Conservation (phyloP, 257 asterid species). For the Przewalskia tangutica region DNA sequence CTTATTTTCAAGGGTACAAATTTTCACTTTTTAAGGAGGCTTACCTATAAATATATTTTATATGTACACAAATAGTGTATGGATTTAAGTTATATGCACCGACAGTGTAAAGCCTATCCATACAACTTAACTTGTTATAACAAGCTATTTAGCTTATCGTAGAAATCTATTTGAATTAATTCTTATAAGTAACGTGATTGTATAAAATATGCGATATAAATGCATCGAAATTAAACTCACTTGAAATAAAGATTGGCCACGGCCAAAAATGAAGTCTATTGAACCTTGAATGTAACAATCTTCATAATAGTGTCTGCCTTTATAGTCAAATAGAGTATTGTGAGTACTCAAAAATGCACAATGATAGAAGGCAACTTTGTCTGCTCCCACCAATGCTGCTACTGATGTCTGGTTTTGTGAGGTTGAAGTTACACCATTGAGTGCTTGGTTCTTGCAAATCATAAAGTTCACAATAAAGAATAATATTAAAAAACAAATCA, state of each 20-base stretch:
- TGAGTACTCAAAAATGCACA: slow-evolving; percentile 65
- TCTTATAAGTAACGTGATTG: background rate
- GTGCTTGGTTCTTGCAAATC: slow-evolving; percentile 47
- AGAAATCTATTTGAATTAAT: background rate
- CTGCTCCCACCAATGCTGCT: slow-evolving; percentile 60
- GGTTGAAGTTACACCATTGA: slow-evolving; percentile 16
- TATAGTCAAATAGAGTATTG: slow-evolving; percentile 62
- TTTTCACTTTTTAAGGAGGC: too few relatives aligned
- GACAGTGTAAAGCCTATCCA: background rate
- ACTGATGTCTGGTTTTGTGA: slow-evolving; percentile 44
- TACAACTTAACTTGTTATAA: background rate
- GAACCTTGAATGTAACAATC: slow-evolving; percentile 74
- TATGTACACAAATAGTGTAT: too few relatives aligned
- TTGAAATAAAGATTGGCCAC: slow-evolving; percentile 53
- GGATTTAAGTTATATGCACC: too few relatives aligned
- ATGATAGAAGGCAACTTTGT: slow-evolving; percentile 61
- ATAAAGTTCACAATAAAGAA: background rate
- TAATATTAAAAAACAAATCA: background rate
- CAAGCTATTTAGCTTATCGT: too few relatives aligned
- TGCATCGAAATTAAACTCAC: slow-evolving; percentile 22
- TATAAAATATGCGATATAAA: background rate
- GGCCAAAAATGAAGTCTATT: slow-evolving; percentile 63
- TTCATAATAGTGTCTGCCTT: slow-evolving; percentile 71
- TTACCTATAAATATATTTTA: too few relatives aligned
- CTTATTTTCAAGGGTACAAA: too few relatives aligned